A percentile compares a stretch with the other conserved stretches of the same genome.
These are phyloP conservation scores for Exserohilum turcica DNA, from an alignment of 2,329 filamentous ascomycete genomes.

Conservation along the genomic window DNA sequence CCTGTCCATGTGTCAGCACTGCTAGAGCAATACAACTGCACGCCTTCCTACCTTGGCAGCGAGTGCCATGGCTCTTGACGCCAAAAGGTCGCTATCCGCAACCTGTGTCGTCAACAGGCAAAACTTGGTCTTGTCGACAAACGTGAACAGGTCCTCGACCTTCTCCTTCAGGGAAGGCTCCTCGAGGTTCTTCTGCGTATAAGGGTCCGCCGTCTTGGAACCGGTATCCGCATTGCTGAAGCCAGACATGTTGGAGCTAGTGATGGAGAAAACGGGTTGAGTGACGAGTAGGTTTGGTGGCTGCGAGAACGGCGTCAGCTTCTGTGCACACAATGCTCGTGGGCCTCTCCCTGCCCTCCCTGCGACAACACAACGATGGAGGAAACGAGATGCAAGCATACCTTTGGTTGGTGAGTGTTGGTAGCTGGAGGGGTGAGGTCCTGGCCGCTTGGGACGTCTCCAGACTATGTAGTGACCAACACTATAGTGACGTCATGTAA, in stretches of 20 bases:
- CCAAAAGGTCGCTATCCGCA: conserved; percentile 66
- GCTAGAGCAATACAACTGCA: neutral
- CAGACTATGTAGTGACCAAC: conserved; percentile 19
- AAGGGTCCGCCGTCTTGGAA: conserved; percentile 68
- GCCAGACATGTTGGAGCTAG: conserved; percentile 35
- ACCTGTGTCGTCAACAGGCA: conserved; percentile 87
- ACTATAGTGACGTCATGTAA: conserved; percentile 23
- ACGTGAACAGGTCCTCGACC: conserved; percentile 72
- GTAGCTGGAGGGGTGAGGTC: conserved; percentile 7
- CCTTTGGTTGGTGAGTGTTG: conserved; percentile 9
- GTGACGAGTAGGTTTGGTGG: conserved; percentile 11
- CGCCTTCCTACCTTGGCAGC: conserved; percentile 68
- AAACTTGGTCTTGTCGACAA: conserved; percentile 76
- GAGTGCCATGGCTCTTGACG: conserved; percentile 85
- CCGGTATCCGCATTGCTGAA: conserved; percentile 50
- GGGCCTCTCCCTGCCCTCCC: conserved; percentile 8
- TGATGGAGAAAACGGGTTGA: conserved; percentile 18
- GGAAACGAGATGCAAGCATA: conserved; percentile 17
- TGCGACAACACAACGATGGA: conserved; percentile 11
- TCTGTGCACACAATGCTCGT: conserved; percentile 17
- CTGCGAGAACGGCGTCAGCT: conserved; percentile 30
- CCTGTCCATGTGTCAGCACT: conserved; percentile 55
- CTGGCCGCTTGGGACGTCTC: conserved; percentile 10
- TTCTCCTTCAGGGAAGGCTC: conserved; percentile 75
- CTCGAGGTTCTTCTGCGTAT: conserved; percentile 76